Evolutionary conservation across 139 green algal genomes (phyloP).

Genomic region (Zygnema circumcarinatum): DNA sequence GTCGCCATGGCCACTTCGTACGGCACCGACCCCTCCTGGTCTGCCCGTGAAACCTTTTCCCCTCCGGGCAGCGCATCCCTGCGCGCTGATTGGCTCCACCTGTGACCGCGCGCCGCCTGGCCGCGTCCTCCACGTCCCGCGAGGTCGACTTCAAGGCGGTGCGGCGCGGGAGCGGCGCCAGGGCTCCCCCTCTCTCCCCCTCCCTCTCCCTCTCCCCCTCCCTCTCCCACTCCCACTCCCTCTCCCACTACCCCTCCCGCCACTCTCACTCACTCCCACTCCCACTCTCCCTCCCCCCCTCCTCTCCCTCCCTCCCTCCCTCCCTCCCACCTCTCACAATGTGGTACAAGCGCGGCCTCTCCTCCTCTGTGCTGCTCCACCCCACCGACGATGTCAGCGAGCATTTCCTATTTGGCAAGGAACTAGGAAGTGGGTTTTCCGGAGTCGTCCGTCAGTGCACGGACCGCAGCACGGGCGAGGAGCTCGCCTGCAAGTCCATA

Average conservation of each 20-base stretch:
- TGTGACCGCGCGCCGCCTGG: not conserved
- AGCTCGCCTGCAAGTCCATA: slow-evolving; percentile 86
- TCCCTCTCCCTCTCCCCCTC: not conserved
- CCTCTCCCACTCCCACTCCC: not conserved
- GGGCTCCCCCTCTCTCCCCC: not conserved
- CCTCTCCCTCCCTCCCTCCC: not conserved
- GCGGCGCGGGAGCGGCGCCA: no score
- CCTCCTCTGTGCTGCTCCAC: not conserved
- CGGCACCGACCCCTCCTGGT: no score
- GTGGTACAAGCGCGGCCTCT: not conserved
- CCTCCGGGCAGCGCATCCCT: not conserved
- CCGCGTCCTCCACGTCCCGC: not conserved
- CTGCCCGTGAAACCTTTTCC: not conserved
- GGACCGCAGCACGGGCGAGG: slow-evolving; percentile 69
- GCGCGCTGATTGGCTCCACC: not conserved
- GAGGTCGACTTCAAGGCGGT: not conserved
- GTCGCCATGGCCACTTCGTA: no score
- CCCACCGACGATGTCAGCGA: not conserved
- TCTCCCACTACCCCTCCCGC: not conserved
- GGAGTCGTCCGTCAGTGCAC: slow-evolving; percentile 40
- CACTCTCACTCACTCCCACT: not conserved
- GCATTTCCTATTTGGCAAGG: slow-evolving; percentile 29
- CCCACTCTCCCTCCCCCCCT: not conserved
- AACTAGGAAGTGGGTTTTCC: slow-evolving; percentile 49
- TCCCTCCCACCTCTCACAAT: not conserved